Base-by-base conservation (phyloP, 2,329 filamentous ascomycete genomes). In the Apiospora sp. region DNA sequence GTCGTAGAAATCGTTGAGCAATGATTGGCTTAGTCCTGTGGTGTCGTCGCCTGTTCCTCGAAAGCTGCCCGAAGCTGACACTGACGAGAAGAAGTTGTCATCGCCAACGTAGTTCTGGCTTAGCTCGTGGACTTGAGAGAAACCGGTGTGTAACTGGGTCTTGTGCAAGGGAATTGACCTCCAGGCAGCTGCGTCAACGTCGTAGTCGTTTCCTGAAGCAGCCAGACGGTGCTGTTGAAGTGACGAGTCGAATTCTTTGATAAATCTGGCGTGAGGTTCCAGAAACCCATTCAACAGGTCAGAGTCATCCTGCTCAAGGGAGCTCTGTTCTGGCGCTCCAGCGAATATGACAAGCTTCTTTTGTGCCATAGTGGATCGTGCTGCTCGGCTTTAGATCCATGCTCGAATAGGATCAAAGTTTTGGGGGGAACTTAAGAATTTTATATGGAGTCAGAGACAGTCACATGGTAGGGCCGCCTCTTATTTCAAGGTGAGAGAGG, bases 1-100 rank as follows among this genome's bases (percentile, higher is more conserved):
- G 75, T 96, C 90, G 77, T 94, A 93, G 80, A 96, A 97, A 72
- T 91, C 87, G 4, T 89, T 88, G 4, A 92, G 81, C 0, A 85
- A 74, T 24, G 83, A 79, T 41, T 81, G 75, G 24, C 68, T 51
- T 14, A 41, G 10, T 5, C 22, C 58, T 2, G 19, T 24, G 12
- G 41, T 7, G n/a, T 37, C 67, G 10, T 49, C 30, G 16, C 22
- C 43, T 5, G 13, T 78, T 76, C 44, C 81, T 76, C 7, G n/a
- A 13, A 44, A 48, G 22, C 44, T 44, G 67, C n/a, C 13, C 1
- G 67, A 68, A 27, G 41, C 67, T 27, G 41, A 48, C 10, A 48
- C 24, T 27, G 67, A 37, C n/a, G 83, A 85, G 79, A 90, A 87
- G 77, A 90, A 89, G 44, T 84, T 82, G 8, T 81, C 79, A 64